phyloP scores from a whole-genome alignment of 1,284 basidiomycete species.

The Cutaneotrichosporon spelunceum region DNA sequence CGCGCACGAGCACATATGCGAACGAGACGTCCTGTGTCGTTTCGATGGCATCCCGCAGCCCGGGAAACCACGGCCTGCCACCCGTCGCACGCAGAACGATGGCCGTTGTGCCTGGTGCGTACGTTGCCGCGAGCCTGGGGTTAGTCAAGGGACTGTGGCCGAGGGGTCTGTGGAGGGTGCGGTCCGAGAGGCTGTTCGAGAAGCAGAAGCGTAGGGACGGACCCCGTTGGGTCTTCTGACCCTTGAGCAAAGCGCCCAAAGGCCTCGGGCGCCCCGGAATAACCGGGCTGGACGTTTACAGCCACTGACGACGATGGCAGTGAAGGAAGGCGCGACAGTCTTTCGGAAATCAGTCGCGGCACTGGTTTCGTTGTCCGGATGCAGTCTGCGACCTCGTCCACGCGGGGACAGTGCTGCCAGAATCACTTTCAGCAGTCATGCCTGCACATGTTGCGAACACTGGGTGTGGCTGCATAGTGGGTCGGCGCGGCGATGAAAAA shows the following conservation, averaged over 20 bases:
- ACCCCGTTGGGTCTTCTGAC: not conserved
- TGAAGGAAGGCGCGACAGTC: not conserved
- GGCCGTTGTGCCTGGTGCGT: slow-evolving; percentile 22
- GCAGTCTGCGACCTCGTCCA: not conserved
- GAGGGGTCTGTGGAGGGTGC: not conserved
- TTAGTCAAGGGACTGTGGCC: not conserved
- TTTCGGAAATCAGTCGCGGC: not conserved
- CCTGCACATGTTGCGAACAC: not conserved
- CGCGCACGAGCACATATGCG: slow-evolving; percentile 16
- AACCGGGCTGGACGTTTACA: too few species aligned
- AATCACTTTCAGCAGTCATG: too few species aligned
- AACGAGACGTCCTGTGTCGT: slow-evolving; percentile 13
- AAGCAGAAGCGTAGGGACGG: not conserved
- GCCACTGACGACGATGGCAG: not conserved
- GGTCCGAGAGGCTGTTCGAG: not conserved
- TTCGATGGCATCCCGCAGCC: slow-evolving; percentile 10
- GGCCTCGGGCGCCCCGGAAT: not conserved
- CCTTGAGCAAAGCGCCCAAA: not conserved
- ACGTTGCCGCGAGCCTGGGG: slow-evolving; percentile 35
- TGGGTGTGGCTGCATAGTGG: too few species aligned
- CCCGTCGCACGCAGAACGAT: slow-evolving; percentile 30
- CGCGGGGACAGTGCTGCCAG: too few species aligned
- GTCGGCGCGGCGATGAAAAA: not conserved
- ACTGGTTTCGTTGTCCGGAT: not conserved
- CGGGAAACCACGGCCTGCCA: slow-evolving; percentile 26